phyloP scores from a whole-genome alignment of 257 asterid genomes.

The Solanum stenotomum region DNA sequence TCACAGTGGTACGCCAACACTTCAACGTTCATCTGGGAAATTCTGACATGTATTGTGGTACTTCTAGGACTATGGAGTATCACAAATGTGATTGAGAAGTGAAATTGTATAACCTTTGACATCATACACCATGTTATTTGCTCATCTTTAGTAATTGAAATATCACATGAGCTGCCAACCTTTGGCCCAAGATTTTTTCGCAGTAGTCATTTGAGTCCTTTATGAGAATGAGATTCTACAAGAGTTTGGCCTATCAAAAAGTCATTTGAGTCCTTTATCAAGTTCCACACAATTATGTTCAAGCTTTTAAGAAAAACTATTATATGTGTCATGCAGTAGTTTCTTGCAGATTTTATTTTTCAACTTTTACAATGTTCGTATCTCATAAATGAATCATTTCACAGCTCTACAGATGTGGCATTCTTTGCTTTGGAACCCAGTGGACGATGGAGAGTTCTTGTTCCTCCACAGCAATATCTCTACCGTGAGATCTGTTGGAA shows the following conservation, averaged over 20 bases:
- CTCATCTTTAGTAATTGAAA: not conserved
- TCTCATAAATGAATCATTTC: not conserved
- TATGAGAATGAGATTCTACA: not conserved
- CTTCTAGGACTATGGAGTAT: conserved; percentile 6
- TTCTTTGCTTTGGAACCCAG: not conserved
- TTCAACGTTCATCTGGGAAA: not conserved
- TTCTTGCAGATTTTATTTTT: not conserved
- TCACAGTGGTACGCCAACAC: not conserved
- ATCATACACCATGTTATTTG: not conserved
- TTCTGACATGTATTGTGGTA: not conserved
- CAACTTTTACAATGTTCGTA: not conserved
- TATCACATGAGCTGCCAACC: not conserved
- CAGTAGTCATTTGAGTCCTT: not conserved
- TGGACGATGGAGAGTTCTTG: not conserved
- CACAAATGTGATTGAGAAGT: not conserved
- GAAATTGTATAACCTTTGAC: not conserved
- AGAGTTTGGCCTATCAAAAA: not conserved
- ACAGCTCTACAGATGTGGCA: not conserved
- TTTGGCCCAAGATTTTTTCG: not conserved
- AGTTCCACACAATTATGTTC: not conserved
- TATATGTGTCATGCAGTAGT: not conserved
- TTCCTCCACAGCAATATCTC: not conserved
- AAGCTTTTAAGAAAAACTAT: not conserved
- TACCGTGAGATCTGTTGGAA: not conserved
- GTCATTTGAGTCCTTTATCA: not conserved